phyloP scores from a whole-genome alignment of 495 filamentous ascomycete genomes.

The Trichoderma erinaceum region DNA sequence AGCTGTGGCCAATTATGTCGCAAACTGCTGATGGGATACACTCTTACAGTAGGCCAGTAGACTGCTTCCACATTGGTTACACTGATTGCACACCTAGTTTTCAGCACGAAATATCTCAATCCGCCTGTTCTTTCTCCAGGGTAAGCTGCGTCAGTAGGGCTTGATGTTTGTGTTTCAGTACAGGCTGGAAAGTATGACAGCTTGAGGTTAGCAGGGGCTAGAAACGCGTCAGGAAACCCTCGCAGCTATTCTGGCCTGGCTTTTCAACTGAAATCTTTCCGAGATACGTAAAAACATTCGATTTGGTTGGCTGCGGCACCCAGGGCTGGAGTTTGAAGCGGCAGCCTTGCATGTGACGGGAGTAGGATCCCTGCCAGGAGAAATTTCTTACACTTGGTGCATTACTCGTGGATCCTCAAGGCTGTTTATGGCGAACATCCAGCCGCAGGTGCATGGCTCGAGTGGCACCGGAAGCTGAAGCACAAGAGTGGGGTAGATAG shows the following conservation, averaged over 20 bases:
- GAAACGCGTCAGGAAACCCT: background rate
- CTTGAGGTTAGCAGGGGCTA: background rate
- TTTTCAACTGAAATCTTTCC: background rate
- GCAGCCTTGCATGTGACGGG: constrained; percentile 10
- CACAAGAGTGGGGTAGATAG: background rate
- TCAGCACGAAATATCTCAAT: no score
- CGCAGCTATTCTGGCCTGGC: background rate
- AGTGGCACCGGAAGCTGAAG: constrained; percentile 10
- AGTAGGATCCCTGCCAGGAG: constrained; percentile 1
- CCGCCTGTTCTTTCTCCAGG: background rate
- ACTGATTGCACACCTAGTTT: no score
- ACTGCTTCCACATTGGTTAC: no score
- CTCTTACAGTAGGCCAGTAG: no score
- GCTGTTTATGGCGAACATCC: background rate
- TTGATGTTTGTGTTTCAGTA: background rate
- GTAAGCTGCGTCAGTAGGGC: background rate
- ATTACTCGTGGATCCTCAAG: constrained; percentile 5
- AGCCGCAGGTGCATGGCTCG: background rate
- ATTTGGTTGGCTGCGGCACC: constrained; percentile 2
- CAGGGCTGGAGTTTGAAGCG: background rate
- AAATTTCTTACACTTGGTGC: constrained; percentile 6
- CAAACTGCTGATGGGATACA: no score
- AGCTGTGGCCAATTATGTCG: no score
- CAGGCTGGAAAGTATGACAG: background rate
- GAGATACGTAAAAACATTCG: background rate